A percentile compares a stretch with the other conserved stretches of the same genome.
Evolutionary conservation across 2,329 filamentous ascomycete genomes (phyloP).

Genomic region (Coniosporium tulheliwenetii): DNA sequence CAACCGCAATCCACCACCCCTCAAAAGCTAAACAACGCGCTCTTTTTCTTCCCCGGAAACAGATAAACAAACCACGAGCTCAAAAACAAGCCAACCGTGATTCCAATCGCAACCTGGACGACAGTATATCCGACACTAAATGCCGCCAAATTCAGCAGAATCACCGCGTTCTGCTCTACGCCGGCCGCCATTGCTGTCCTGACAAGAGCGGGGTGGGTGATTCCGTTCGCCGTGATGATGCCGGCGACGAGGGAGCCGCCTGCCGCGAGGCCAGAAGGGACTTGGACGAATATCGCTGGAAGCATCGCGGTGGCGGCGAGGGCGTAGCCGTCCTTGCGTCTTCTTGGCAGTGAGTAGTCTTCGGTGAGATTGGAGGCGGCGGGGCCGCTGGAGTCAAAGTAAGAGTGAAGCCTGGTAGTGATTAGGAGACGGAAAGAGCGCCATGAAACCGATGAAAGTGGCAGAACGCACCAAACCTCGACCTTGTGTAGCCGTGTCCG

Average conservation of each 20-base stretch:
- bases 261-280: constrained; percentile 43
- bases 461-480: not conserved
- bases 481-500: constrained; percentile 17
- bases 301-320: constrained; percentile 74
- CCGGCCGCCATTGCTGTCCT: constrained; percentile 23
- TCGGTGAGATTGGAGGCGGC: too few relatives aligned
- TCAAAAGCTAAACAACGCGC: constrained; percentile 26
- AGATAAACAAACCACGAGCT: constrained; percentile 33
- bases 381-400: too few relatives aligned
- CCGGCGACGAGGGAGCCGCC: constrained; percentile 41
- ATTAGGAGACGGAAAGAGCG: not conserved
- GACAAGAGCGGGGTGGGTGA: constrained; percentile 29
- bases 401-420: too few relatives aligned
- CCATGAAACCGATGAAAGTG: not conserved
- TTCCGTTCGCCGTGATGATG: constrained; percentile 40
- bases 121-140: constrained; percentile 32
- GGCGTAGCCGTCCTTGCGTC: constrained; percentile 47
- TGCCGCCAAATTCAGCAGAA: constrained; percentile 24
- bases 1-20: too few relatives aligned
- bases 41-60: constrained; percentile 31
- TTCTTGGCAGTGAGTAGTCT: constrained; percentile 7
- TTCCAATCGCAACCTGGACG: constrained; percentile 35
- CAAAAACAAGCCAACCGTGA: constrained; percentile 33
- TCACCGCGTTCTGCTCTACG: constrained; percentile 9
- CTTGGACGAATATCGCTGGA: constrained; percentile 66